Evolutionary conservation across 495 filamentous ascomycete species (phyloP).

Genomic region (Polyplosphaeria fusca): DNA sequence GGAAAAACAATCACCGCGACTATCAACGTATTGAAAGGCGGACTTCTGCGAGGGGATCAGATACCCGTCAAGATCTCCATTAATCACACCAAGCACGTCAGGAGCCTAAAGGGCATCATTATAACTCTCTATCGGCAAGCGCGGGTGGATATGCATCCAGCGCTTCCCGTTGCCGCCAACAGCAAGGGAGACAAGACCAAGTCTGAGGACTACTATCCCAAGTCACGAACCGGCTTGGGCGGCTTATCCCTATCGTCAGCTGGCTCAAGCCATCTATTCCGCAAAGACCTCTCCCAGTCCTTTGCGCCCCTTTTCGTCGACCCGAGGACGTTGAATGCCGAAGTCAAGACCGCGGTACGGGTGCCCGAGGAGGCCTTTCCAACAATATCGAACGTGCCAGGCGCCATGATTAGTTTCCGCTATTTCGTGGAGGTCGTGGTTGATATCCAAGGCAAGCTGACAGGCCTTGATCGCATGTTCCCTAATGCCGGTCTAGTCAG

Average conservation of each 20-base stretch:
- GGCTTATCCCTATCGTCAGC: slow-evolving; percentile 78
- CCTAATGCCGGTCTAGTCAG: slow-evolving; percentile 56
- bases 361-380: slow-evolving; percentile 90
- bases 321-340: slow-evolving; percentile 68
- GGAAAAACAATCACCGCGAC: slow-evolving; percentile 78
- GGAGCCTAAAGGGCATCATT: slow-evolving; percentile 87
- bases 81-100: slow-evolving; percentile 80
- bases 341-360: slow-evolving; percentile 74
- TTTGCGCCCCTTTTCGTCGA: slow-evolving; percentile 84
- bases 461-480: slow-evolving; percentile 61
- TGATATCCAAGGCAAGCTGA: slow-evolving; percentile 83
- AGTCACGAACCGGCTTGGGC: slow-evolving; percentile 65
- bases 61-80: slow-evolving; percentile 77
- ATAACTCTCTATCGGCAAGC: slow-evolving; percentile 89
- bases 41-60: slow-evolving; percentile 81
- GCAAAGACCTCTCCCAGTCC: slow-evolving; percentile 87
- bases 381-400: slow-evolving; percentile 83
- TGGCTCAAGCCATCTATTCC: slow-evolving; percentile 79
- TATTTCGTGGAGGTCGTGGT: slow-evolving; percentile 91
- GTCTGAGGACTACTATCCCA: slow-evolving; percentile 83
- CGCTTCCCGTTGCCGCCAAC: slow-evolving; percentile 58
- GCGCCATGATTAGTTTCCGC: slow-evolving; percentile 87
- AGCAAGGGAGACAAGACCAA: slow-evolving; percentile 62
- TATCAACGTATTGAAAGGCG: slow-evolving; percentile 76
- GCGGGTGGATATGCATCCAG: slow-evolving; percentile 82